Evolutionary conservation across 345 rosid species (phyloP).

Genomic region (Acer negundo): DNA sequence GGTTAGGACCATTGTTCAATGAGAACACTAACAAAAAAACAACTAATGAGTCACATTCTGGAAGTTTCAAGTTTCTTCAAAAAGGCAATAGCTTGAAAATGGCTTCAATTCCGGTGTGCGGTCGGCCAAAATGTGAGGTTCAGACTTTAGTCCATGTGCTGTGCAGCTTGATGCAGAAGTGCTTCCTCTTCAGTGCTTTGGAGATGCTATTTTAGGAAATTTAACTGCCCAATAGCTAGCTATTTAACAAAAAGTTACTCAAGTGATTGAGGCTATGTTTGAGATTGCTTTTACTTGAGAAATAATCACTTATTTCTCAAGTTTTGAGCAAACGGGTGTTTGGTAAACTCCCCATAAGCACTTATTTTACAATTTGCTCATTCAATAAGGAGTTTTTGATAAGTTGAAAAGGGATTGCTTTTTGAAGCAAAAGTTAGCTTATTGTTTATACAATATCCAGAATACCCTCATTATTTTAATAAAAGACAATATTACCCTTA

Average conservation of each 20-base stretch:
- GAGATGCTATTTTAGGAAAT: slow-evolving; percentile 15
- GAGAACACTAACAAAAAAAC: not conserved
- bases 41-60: not conserved
- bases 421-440: no score
- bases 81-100: not conserved
- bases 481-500: no score
- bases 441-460: no score
- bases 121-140: not conserved
- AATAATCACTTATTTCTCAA: no score
- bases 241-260: not conserved
- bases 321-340: no score
- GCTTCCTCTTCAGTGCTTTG: not conserved
- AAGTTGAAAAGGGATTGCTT: no score
- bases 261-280: not conserved
- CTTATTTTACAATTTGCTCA: no score
- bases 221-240: not conserved
- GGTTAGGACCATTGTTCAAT: not conserved
- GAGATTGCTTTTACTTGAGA: no score
- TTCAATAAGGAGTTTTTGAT: no score
- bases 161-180: not conserved
- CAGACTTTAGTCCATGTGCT: not conserved
- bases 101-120: not conserved
- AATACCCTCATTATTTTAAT: no score
- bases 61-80: not conserved
- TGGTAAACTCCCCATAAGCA: no score